Evolutionary conservation across 805 yeast genomes (phyloP), one percentile per base, ranked within the genome.

Genomic region (Pichia thaimueangensis): DNA sequence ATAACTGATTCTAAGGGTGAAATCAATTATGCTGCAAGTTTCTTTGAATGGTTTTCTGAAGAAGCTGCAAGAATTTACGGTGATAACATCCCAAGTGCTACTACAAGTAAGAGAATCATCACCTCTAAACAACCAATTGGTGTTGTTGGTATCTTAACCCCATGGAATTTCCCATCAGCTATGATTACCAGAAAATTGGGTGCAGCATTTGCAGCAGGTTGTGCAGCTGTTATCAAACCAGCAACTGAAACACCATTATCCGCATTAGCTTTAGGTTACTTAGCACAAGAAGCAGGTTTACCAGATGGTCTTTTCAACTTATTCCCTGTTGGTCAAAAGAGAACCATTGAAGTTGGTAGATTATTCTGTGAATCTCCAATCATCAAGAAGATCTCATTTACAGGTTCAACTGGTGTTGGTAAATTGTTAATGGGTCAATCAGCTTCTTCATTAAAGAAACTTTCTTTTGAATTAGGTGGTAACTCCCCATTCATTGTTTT

Each of bases 401-500:
- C 97, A 43, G 97, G 97, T 53, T 88, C 96, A 31, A 89, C 96
- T 39, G 87, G 82, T 39, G 82, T 87, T 49, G 89, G 89, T 57
- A 77, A 82, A 62, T 71, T 71, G 52, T 83, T 86, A 57, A 81
- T 82, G 78, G 70, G 70, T 50, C 68, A 72, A 50, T 85, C 87
- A 55, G 86, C 88, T 45, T 74, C 74, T 47, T 67, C 84, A 33
- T 41, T 86, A 63, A 86, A 86, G 71, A 86, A 85, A 65, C 80
- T 82, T 41, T 79, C 91, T 37, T 72, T 86, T 57, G 95, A 86
- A 67, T 74, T 85, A 55, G 95, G 95, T 59, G 95, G 95, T 63
- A 86, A 86, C 64, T 86, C 93, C 47, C 89, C 95, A 59, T 84
- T 84, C 61, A 82, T 86, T 55, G 83, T 86, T 40, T 80, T 86